These are phyloP conservation scores for Naegleria fowleri DNA, from an alignment of 208 protist genomes.

Conservation along the genomic window DNA sequence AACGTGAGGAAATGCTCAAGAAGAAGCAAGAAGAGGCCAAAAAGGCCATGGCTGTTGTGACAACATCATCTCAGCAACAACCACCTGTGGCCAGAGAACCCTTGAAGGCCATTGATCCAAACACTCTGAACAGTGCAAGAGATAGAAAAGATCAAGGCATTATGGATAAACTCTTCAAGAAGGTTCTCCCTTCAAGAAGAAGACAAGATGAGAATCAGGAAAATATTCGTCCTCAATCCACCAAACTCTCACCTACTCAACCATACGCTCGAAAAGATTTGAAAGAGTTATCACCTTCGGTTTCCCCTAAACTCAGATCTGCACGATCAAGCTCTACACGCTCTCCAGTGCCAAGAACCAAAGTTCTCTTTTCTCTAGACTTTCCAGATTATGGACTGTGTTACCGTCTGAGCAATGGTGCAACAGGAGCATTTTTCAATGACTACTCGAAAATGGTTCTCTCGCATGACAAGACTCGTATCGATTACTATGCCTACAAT, in stretches of 20 bases:
- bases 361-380: neutral
- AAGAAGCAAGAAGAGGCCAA: neutral
- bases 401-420: constrained; percentile 84
- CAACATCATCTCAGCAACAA: neutral
- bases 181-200: neutral
- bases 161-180: neutral
- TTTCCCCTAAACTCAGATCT: neutral
- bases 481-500: constrained; percentile 68
- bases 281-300: neutral
- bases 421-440: constrained; percentile 94
- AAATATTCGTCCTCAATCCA: neutral
- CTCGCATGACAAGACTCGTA: constrained; percentile 56
- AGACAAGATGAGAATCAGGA: neutral
- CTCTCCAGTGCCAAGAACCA: neutral
- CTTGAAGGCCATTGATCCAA: neutral
- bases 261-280: neutral
- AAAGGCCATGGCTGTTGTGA: neutral
- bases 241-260: neutral
- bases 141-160: neutral
- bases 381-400: constrained; percentile 90
- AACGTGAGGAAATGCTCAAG: neutral
- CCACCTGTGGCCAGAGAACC: neutral
- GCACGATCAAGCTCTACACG: neutral
- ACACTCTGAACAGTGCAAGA: neutral
- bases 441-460: constrained; percentile 91